Evolutionary conservation across 129 eudicot species (phyloP), one percentile per base, ranked within the genome.

Genomic region (Mikania micrantha): DNA sequence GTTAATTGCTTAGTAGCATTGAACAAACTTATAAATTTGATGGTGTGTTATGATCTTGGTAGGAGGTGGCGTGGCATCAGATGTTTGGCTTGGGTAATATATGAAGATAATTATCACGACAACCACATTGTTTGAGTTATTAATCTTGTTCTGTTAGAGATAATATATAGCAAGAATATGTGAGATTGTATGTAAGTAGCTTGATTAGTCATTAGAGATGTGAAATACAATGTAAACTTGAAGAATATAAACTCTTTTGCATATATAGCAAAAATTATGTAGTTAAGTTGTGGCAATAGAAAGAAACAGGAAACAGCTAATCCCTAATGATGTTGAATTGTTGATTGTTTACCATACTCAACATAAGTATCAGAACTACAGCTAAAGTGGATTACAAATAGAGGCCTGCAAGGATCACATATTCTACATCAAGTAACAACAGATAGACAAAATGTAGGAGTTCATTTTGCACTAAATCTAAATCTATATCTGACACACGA

Each of bases 351-450:
- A 24, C 34, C 32, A 13, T n/a, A n/a, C n/a, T n/a, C n/a, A n/a
- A n/a, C n/a, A n/a, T 52, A 22, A 52, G 59, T 3, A 52, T 22
- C 11, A 52, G 16, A 9, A 49, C 27, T 20, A 49, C 57, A 20
- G 28, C 22, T 52, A 52, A 8, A 11, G 31, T 52, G 59, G 31
- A 9, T 21, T 52, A 52, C 29, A 25, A 54, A 25, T 54, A 54
- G 74, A 25, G 53, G n/a, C n/a, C n/a, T n/a, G n/a, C n/a, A n/a
- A n/a, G 64, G 64, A 69, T 69, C 53, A 53, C 13, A 16, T 54
- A 38, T 34, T 25, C 38, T 54, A 53, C 29, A 31, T 9, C 34
- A 17, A 19, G 32, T 32, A 67, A 67, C n/a, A 67, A 3, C 9
- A 11, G 9, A 21, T 47, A 11, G 45, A 48, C 34, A 47, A 66